Evolutionary conservation across 305 asterid genomes (phyloP).

Genomic region (Fraxinus platypoda): DNA sequence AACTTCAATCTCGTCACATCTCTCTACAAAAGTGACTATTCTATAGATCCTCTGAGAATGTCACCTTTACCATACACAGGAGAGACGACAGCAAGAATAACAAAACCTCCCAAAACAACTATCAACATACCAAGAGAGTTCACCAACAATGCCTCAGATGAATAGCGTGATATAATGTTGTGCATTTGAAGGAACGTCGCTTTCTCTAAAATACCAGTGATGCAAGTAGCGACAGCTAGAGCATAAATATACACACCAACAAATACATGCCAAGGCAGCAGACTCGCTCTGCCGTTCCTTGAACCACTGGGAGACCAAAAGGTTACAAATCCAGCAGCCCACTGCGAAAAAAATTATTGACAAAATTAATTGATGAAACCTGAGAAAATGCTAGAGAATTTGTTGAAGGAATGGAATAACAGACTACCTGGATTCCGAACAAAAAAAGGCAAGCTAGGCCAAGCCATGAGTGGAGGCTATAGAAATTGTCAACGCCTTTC

Average conservation of each 20-base stretch:
- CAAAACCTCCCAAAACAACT: conserved; percentile 63
- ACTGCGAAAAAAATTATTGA: conserved; percentile 40
- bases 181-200: conserved; percentile 69
- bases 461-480: conserved; percentile 93
- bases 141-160: conserved; percentile 74
- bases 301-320: conserved; percentile 93
- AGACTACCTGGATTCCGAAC: conserved; percentile 73
- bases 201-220: conserved; percentile 81
- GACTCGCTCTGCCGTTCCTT: conserved; percentile 47
- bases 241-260: conserved; percentile 70
- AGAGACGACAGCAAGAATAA: conserved; percentile 55
- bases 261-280: conserved; percentile 61
- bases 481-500: conserved; percentile 69
- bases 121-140: conserved; percentile 70
- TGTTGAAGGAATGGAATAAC: background rate
- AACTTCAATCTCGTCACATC: background rate
- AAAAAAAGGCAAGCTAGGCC: conserved; percentile 74
- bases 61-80: conserved; percentile 51
- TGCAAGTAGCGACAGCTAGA: conserved; percentile 64
- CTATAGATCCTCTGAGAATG: conserved; percentile 22
- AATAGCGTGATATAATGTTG: conserved; percentile 59
- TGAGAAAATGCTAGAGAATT: background rate
- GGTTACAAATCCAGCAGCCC: conserved; percentile 68
- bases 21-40: conserved; percentile 28
- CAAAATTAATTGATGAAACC: background rate